Conservation (phyloP, 2,329 filamentous ascomycete genomes). For the Diplodia mutila region DNA sequence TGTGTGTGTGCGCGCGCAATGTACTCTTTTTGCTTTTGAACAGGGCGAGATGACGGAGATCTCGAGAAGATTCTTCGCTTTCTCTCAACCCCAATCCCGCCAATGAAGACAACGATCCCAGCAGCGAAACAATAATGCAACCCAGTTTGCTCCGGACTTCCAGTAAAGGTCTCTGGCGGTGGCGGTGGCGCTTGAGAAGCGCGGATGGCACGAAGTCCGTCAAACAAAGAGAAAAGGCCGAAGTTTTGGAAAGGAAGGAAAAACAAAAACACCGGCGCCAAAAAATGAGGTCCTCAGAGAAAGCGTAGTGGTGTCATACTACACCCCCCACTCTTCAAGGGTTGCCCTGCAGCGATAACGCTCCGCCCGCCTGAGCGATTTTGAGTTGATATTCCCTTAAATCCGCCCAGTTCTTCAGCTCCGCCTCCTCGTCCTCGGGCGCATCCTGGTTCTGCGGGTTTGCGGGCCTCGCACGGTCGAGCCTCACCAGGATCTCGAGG, state of each 20-base stretch:
- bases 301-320: not conserved
- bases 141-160: not conserved
- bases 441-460: slow-evolving; percentile 29
- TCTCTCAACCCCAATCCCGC: not conserved
- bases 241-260: not conserved
- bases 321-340: not conserved
- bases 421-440: slow-evolving; percentile 69
- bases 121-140: not conserved
- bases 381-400: slow-evolving; percentile 76
- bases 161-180: not conserved
- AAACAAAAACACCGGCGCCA: slow-evolving; percentile 3
- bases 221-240: not conserved
- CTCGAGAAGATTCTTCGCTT: not conserved
- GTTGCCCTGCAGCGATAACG: slow-evolving; percentile 15
- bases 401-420: slow-evolving; percentile 77
- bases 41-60: not conserved
- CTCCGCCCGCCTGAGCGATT: slow-evolving; percentile 67
- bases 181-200: not conserved
- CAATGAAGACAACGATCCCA: not conserved
- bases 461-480: slow-evolving; percentile 17
- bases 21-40: slow-evolving; percentile 1
- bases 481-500: slow-evolving; percentile 69
- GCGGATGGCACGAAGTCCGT: not conserved
- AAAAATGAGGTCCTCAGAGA: not conserved
- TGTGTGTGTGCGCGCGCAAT: not conserved